phyloP scores from a whole-genome alignment of 345 rosid genomes.

The Citrus sinensis region DNA sequence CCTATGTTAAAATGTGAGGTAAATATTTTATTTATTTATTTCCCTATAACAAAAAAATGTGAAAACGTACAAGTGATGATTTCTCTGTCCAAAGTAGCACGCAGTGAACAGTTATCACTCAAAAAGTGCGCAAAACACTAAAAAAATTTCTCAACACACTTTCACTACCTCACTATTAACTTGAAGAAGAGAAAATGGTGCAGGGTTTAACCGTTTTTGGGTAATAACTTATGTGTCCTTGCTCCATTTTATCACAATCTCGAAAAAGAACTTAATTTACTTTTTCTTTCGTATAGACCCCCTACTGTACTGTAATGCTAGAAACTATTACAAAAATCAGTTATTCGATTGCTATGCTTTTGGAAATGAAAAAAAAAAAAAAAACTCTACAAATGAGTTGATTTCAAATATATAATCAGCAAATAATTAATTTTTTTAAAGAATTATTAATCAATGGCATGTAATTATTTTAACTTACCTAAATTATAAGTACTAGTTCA shows the following conservation, averaged over 20 bases:
- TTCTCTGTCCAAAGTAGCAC: conserved; percentile 18
- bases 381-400: too few species aligned
- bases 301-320: background rate
- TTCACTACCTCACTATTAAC: background rate
- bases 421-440: too few species aligned
- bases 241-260: background rate
- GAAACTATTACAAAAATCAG: too few species aligned
- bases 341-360: background rate
- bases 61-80: conserved; percentile 20
- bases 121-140: background rate
- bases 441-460: too few species aligned
- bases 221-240: background rate
- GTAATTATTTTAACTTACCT: too few species aligned
- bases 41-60: background rate
- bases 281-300: background rate
- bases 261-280: background rate
- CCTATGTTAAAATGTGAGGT: background rate
- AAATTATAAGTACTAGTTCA: too few species aligned
- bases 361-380: too few species aligned
- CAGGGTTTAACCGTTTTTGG: background rate
- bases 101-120: conserved; percentile 9
- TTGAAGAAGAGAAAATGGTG: background rate
- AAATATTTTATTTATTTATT: background rate
- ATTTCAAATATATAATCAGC: too few species aligned
- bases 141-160: background rate